Base-by-base conservation (phyloP, 176 grass and related monocot species). In the Aechmea fasciata region DNA sequence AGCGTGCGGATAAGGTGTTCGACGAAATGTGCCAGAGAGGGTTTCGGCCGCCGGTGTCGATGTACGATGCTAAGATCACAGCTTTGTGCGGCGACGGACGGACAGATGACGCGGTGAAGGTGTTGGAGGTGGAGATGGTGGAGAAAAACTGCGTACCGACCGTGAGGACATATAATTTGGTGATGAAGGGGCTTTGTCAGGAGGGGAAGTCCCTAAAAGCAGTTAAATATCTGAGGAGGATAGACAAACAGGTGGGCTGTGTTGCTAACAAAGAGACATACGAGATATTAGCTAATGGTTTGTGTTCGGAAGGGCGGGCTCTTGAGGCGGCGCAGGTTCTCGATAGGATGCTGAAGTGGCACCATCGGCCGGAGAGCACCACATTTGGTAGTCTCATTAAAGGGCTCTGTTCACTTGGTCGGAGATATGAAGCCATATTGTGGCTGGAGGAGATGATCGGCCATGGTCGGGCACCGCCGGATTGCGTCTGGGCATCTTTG, bases 361-460 rank as follows among this genome's bases (percentile, higher is more conserved):
- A 24, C 64, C 76, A 91, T 67, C 72, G 67, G 14, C 88, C 88
- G 48, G 75, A 72, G 53, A 64, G 49, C 74, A 48, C 55, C 2
- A 69, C 75, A 18, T 96, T 96, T 59, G 22, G 13, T 63, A 64
- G 51, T 73, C 48, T 96, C 23, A 85, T 89, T 75, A 61, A 65
- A 66, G 88, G 88, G 23, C 85, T 96, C 64, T 91, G 85, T 83
- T 74, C 68, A 18, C 29, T 72, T 65, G 74, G 76, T 25, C 75
- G 73, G 80, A 77, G 75, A 63, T 96, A 86, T 15, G 92, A 96
- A 76, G 85, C 88, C n/a, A 29, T 89, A 50, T 13, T 91, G 10
- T 91, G 92, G 88, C 68, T 96, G 12, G 85, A 91, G 81, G 92
- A 96, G 76, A 96, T 91, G 92, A 72, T 89, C 51, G 64, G 75